Base-by-base conservation (phyloP, 257 asterid genomes). In the Solanum microdontum region DNA sequence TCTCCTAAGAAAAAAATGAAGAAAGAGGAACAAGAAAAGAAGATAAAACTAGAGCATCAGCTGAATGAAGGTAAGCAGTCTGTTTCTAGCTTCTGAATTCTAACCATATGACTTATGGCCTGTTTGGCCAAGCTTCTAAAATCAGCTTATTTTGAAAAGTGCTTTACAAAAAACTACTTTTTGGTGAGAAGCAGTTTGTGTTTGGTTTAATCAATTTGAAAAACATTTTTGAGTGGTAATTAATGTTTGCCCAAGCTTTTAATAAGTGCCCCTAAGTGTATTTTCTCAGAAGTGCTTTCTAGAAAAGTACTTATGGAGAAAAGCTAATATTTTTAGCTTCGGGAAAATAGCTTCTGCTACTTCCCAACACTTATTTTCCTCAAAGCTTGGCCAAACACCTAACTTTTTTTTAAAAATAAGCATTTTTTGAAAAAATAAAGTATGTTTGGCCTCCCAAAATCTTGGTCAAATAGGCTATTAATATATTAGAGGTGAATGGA, bases 41-140 rank as follows among this genome's bases (percentile, higher is more conserved):
- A 86, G 86, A 87, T 89, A 79, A 84, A 82, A 87, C 85, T 45
- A 17, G 90, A 87, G 55, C 76, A 19, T 39, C 77, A 28, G 45
- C 85, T 87, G 85, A 89, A 84, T 69, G 92, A 79, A 82, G 96
- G 96, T 93, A 88, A 88, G 88, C 69, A n/a, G 83, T 87, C 43
- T 60, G 82, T 60, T 85, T 83, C 66, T 82, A 37, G 39, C 43
- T 72, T 82, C 40, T 85, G 48, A 58, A 36, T 69, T 86, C 84
- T 34, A 82, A 84, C 45, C 60, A 58, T 8, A 14, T 51, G 80
- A 40, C 43, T 39, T 33, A 0, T 68, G 1, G 75, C 21, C 21
- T 1, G 23, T 14, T 69, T 28, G 75, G 23, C 23, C 37, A 13
- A 69, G 37, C 37, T 69, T 69, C 37, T 69, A 69, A 69, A 69